phyloP scores from a whole-genome alignment of 2,329 filamentous ascomycete genomes.

The Exophiala spinifera region DNA sequence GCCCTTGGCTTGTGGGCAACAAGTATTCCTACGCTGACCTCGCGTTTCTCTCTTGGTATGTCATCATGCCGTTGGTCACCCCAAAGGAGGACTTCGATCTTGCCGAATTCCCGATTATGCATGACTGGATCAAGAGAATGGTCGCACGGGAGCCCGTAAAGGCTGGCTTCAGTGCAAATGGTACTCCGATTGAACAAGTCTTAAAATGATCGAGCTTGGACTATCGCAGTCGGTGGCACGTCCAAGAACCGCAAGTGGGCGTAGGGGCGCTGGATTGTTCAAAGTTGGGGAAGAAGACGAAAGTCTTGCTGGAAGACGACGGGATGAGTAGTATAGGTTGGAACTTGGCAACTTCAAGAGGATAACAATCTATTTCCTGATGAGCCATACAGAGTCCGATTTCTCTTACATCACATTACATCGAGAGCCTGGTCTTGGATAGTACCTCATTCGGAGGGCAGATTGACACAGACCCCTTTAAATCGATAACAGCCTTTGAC shows the following conservation, averaged over 20 bases:
- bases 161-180: constrained; percentile 2
- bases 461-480: neutral
- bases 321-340: too few species aligned
- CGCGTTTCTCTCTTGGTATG: constrained; percentile 38
- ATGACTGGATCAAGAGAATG: constrained; percentile 23
- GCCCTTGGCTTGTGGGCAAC: constrained; percentile 42
- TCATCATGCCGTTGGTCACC: constrained; percentile 1
- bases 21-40: constrained; percentile 45
- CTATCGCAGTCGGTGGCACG: too few species aligned
- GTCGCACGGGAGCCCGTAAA: constrained; percentile 8
- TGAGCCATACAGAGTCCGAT: too few species aligned
- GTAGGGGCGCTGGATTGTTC: too few species aligned
- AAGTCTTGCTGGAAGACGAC: too few species aligned
- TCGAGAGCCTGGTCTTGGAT: too few species aligned
- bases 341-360: too few species aligned
- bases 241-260: too few species aligned
- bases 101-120: constrained; percentile 14
- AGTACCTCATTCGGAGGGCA: too few species aligned
- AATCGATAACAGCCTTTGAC: neutral
- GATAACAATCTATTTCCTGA: too few species aligned
- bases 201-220: neutral
- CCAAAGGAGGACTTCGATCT: constrained; percentile 15
- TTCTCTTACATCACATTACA: too few species aligned
- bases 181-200: neutral
- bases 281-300: too few species aligned